Evolutionary conservation across 164 flowering plant genomes (phyloP).

Genomic region (Dillenia turbinata): DNA sequence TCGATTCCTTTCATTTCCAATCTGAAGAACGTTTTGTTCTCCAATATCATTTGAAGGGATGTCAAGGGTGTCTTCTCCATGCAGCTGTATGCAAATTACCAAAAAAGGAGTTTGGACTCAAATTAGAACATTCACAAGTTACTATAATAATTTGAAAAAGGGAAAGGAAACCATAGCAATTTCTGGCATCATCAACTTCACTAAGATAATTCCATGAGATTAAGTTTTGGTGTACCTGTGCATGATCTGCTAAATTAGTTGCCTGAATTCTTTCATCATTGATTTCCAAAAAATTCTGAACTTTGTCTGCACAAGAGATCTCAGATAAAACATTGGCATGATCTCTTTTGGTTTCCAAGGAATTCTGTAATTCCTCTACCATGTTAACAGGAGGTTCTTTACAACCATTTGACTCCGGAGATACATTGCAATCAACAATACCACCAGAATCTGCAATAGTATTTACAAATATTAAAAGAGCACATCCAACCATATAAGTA

Average conservation of each 20-base stretch:
- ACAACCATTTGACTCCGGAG: conserved; percentile 1
- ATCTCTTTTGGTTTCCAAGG: conserved; percentile 13
- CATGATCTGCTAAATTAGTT: conserved; percentile 2
- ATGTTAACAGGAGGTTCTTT: conserved; percentile 3
- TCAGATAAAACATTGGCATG: conserved; percentile 13
- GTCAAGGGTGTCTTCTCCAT: no score
- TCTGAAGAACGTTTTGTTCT: conserved; percentile 5
- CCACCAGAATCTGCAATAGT: conserved; percentile 14
- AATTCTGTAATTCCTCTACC: conserved; percentile 7
- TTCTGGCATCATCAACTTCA: conserved; percentile 10
- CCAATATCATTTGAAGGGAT: neutral
- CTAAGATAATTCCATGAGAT: neutral
- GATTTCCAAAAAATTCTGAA: conserved; percentile 7
- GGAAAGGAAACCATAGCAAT: conserved; percentile 4
- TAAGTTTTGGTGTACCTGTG: neutral
- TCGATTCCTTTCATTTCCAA: conserved; percentile 9
- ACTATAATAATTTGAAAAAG: conserved; percentile 1
- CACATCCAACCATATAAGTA: neutral
- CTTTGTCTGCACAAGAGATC: conserved; percentile 5
- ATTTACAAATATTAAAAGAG: conserved; percentile 6
- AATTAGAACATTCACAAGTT: neutral
- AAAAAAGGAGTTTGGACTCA: conserved; percentile 1
- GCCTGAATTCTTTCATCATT: conserved; percentile 7
- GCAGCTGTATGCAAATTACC: neutral
- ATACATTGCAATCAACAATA: conserved; percentile 4